Evolutionary conservation across 2,329 filamentous ascomycete species (phyloP).

Genomic region (Lachnellula arida): DNA sequence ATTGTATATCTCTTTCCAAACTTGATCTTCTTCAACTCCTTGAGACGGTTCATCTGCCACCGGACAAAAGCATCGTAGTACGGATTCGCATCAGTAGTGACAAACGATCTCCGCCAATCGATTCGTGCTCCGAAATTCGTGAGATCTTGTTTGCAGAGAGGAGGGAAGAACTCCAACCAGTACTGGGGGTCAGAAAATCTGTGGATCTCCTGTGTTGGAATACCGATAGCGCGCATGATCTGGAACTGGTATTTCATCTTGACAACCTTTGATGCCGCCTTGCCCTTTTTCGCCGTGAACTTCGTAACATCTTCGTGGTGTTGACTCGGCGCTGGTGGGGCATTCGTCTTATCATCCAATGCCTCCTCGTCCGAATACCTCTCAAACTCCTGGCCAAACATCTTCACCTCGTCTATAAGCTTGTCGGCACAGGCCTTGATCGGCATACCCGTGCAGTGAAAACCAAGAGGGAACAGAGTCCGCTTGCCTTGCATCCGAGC

Average conservation of each 20-base stretch:
- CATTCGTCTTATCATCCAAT: conserved; percentile 45
- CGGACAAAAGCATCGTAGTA: conserved; percentile 94
- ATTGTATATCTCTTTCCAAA: conserved; percentile 92
- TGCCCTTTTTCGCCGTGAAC: conserved; percentile 88
- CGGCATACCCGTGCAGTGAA: conserved; percentile 95
- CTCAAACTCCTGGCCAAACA: conserved; percentile 85
- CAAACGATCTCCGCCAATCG: conserved; percentile 88
- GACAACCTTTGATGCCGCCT: conserved; percentile 82
- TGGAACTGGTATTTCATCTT: conserved; percentile 96
- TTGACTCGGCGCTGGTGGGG: conserved; percentile 55
- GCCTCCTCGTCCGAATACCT: conserved; percentile 61
- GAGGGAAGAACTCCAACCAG: conserved; percentile 90
- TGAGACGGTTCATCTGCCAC: conserved; percentile 95
- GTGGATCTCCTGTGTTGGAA: conserved; percentile 84
- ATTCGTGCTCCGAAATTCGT: conserved; percentile 80
- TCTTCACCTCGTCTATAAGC: conserved; percentile 79
- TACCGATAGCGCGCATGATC: conserved; percentile 88
- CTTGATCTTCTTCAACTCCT: conserved; percentile 86
- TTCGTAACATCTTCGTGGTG: conserved; percentile 82
- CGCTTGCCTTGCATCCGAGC: conserved; percentile 87
- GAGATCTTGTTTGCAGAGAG: conserved; percentile 73
- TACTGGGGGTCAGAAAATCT: conserved; percentile 86
- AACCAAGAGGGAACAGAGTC: conserved; percentile 84
- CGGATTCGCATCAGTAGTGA: conserved; percentile 94
- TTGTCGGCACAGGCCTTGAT: conserved; percentile 98